Conservation (phyloP, 1,284 basidiomycete genomes). For the Ganoderma meredithae region DNA sequence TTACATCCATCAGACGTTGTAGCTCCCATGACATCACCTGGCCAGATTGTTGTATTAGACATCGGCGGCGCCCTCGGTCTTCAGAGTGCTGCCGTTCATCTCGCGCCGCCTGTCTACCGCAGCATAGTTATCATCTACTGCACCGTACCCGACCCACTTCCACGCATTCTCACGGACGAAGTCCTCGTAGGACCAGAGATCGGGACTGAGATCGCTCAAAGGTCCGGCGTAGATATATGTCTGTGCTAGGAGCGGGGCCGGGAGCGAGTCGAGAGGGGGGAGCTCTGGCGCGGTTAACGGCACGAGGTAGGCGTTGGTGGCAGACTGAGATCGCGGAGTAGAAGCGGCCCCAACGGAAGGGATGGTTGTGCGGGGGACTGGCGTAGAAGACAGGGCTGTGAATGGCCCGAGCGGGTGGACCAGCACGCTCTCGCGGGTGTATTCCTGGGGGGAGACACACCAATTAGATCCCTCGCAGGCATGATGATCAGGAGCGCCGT, state of each 20-base stretch:
- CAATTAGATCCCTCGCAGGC: not conserved
- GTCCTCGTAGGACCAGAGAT: conserved; percentile 79
- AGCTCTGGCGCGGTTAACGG: conserved; percentile 51
- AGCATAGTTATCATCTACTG: conserved; percentile 46
- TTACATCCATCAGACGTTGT: not conserved
- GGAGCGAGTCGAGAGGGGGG: conserved; percentile 46
- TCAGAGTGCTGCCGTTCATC: conserved; percentile 39
- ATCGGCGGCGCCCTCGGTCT: conserved; percentile 23
- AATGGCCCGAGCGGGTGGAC: conserved; percentile 63
- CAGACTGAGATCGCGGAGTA: conserved; percentile 31
- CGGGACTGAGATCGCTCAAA: conserved; percentile 55
- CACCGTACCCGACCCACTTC: conserved; percentile 68
- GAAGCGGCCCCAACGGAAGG: conserved; percentile 48
- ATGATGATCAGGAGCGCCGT: conserved; percentile 2
- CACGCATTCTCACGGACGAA: conserved; percentile 74
- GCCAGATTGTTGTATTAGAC: not conserved
- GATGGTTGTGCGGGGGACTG: conserved; percentile 38
- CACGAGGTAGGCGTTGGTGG: conserved; percentile 43
- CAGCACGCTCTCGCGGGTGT: conserved; percentile 59
- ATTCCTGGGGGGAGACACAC: conserved; percentile 62
- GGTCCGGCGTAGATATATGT: conserved; percentile 77
- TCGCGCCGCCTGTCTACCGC: conserved; percentile 53
- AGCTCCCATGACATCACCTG: not conserved
- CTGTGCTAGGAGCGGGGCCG: conserved; percentile 53
- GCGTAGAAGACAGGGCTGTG: conserved; percentile 37